Evolutionary conservation across 768 basidiomycete genomes (phyloP), one percentile per base, ranked within the genome.

Genomic region (Melanogaster broomeanus): DNA sequence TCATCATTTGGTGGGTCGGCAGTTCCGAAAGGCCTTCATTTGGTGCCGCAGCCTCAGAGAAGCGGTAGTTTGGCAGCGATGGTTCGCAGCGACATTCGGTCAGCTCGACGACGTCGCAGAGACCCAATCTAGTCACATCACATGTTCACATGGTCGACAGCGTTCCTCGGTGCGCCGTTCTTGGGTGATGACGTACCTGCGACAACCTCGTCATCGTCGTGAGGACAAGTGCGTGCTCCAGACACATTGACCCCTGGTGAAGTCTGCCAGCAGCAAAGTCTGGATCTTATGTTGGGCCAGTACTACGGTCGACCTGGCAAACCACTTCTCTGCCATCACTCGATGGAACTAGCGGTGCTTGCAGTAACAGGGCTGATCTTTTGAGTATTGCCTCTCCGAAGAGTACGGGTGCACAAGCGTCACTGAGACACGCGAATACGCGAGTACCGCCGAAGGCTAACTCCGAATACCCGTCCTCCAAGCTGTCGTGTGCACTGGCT

Each of bases 1-100:
- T 46, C 52, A 28, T 53, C 49, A 2, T 59, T 66, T 28, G 48
- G 51, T 39, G 24, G n/a, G n/a, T 40, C 16, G 21, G 42, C 2
- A 16, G 48, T 19, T 50, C 68, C 3, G 66, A 68, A 22, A 56
- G 59, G 46, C 48, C 50, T 37, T 34, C 52, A 7, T 48, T 70
- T 21, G 53, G 41, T 13, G 31, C 15, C 12, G n/a, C n/a, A n/a
- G n/a, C n/a, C n/a, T n/a, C n/a, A n/a, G n/a, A n/a, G n/a, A n/a
- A n/a, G n/a, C n/a, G n/a, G n/a, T n/a, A n/a, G n/a, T n/a, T n/a
- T n/a, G n/a, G n/a, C n/a, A n/a, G n/a, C n/a, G 31, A 13, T 31
- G 24, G 19, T 16, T 41, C 39, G 18, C 39, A 41, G 15, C 49
- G 49, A 21, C 49, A 45, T 11, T 51, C 49, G n/a, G 25, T 50